These are phyloP conservation scores for Mortierella sp. DNA, from an alignment of 371 early-diverging fungal genomes.

Conservation along the genomic window DNA sequence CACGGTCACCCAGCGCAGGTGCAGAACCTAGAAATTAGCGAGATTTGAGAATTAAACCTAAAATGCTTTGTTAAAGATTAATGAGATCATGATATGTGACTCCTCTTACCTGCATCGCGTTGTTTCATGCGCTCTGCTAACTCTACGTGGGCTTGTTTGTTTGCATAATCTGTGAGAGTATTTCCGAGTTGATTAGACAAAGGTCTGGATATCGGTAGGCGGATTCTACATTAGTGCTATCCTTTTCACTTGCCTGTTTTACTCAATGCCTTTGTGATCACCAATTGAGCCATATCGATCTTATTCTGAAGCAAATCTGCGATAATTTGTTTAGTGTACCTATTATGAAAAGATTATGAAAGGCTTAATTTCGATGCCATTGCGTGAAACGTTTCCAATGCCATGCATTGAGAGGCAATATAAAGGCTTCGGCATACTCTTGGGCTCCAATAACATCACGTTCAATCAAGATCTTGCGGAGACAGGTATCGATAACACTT, in stretches of 20 bases:
- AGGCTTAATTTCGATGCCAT: background rate
- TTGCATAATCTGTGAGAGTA: conserved; percentile 87
- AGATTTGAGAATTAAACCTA: background rate
- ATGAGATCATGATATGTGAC: no score
- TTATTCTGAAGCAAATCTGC: conserved; percentile 96
- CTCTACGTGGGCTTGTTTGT: conserved; percentile 98
- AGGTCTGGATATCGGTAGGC: background rate
- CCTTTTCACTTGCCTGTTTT: conserved; percentile 74
- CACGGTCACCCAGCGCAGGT: conserved; percentile 98
- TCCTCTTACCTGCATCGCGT: conserved; percentile 82
- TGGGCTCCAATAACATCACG: conserved; percentile 94
- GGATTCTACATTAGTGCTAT: background rate
- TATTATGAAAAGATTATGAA: conserved; percentile 22
- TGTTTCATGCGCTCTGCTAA: conserved; percentile 94
- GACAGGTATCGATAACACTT: conserved; percentile 94
- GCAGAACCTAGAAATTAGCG: conserved; percentile 79
- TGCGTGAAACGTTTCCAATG: background rate
- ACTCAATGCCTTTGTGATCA: conserved; percentile 98
- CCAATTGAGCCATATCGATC: conserved; percentile 97
- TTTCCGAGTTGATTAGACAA: background rate
- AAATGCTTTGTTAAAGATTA: no score
- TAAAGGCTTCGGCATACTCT: conserved; percentile 59
- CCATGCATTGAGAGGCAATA: background rate
- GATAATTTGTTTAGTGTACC: conserved; percentile 93
- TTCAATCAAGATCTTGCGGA: conserved; percentile 94